phyloP scores from a whole-genome alignment of 164 flowering plant species.

The Chimonanthus salicifolius region DNA sequence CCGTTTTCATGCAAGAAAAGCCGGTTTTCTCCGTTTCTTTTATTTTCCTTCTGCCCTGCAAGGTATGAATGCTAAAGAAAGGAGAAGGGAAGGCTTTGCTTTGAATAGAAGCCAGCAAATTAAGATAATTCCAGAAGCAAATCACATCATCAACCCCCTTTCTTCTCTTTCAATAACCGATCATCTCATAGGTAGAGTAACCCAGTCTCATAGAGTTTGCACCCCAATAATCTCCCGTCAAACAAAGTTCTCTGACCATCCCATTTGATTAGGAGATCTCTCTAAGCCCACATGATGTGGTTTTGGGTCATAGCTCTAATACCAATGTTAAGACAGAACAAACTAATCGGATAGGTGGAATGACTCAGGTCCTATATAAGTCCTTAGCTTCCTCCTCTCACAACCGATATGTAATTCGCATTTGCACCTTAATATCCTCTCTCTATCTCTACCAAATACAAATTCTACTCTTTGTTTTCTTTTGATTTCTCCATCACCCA shows the following conservation, averaged over 20 bases:
- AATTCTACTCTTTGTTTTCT: too few species aligned
- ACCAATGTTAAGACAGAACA: too few species aligned
- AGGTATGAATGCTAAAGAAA: not conserved
- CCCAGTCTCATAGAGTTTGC: not conserved
- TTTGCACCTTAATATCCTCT: not conserved
- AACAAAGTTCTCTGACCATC: too few species aligned
- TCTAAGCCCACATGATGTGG: too few species aligned
- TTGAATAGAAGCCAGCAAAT: not conserved
- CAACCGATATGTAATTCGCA: too few species aligned
- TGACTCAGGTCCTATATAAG: too few species aligned
- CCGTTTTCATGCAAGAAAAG: not conserved
- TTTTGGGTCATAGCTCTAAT: too few species aligned
- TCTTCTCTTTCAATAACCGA: not conserved
- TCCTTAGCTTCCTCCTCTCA: too few species aligned
- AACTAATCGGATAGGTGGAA: too few species aligned
- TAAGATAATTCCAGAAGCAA: not conserved
- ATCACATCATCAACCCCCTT: not conserved
- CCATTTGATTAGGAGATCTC: too few species aligned
- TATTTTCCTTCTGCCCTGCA: not conserved
- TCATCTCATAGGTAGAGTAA: too few species aligned
- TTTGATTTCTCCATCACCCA: not conserved
- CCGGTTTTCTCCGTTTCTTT: not conserved
- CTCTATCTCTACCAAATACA: not conserved
- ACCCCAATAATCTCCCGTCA: not conserved
- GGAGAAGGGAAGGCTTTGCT: not conserved